Conservation (phyloP, 495 filamentous ascomycete genomes). For the Tricharina praecox region DNA sequence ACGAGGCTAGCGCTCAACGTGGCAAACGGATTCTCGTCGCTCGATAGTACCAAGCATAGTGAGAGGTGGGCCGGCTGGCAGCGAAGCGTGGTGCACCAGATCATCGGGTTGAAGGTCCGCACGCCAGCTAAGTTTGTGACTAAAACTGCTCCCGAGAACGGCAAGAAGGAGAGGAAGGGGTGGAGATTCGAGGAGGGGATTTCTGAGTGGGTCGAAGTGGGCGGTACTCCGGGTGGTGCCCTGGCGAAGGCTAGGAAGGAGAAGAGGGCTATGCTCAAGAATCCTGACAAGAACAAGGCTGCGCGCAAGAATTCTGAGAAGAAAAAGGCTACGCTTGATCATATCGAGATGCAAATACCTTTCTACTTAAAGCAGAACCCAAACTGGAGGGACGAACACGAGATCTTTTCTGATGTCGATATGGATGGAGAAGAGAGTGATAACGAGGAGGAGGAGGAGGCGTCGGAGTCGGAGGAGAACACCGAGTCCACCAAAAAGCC, state of each 20-base stretch:
- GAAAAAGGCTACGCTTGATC: too few relatives aligned
- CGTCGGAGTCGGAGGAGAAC: neutral
- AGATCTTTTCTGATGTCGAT: neutral
- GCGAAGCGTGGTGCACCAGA: constrained; percentile 12
- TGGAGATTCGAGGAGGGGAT: constrained; percentile 24
- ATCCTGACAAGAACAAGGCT: neutral
- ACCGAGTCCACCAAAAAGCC: neutral
- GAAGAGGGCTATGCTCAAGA: neutral
- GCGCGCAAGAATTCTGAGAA: too few relatives aligned
- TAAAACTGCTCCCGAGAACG: constrained; percentile 5
- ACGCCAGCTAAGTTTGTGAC: constrained; percentile 9
- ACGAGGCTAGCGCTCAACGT: constrained; percentile 16
- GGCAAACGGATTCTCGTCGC: constrained; percentile 15
- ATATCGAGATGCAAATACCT: too few relatives aligned
- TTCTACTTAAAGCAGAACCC: too few relatives aligned
- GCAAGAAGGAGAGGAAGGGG: constrained; percentile 13
- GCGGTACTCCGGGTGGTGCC: constrained; percentile 14
- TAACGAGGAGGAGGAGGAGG: neutral
- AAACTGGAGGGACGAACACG: constrained; percentile 3
- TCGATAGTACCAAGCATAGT: constrained; percentile 8
- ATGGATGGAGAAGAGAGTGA: neutral
- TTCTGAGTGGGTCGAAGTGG: constrained; percentile 22
- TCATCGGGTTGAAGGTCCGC: constrained; percentile 20
- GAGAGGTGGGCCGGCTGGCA: constrained; percentile 16
- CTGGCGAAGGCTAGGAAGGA: neutral